Conservation (phyloP, 345 rosid genomes). For the Arabis hirsuta region DNA sequence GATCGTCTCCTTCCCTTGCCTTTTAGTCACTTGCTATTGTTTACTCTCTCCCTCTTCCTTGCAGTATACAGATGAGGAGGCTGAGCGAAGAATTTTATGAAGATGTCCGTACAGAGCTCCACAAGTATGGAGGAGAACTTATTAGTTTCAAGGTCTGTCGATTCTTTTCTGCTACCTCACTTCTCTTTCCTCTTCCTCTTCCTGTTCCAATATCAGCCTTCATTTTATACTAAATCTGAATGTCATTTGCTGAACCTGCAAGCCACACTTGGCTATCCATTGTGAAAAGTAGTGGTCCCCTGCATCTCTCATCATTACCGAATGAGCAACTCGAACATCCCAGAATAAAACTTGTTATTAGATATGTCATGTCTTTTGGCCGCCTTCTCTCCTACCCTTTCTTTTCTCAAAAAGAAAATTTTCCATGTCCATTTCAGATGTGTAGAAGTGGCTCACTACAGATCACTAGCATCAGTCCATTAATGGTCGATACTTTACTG, state of each 20-base stretch:
- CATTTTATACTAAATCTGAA: constrained; percentile 7
- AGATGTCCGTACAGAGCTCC: constrained; percentile 96
- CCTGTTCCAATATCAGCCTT: not conserved
- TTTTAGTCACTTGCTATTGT: constrained; percentile 15
- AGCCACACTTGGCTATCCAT: constrained; percentile 19
- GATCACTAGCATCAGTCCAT: constrained; percentile 75
- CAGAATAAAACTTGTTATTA: constrained; percentile 15
- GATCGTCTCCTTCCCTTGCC: constrained; percentile 14
- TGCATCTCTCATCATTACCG: not conserved
- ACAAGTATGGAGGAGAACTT: constrained; percentile 83
- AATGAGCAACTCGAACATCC: constrained; percentile 15
- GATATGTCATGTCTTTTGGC: constrained; percentile 28
- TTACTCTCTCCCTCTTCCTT: constrained; percentile 35
- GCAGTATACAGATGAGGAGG: constrained; percentile 95
- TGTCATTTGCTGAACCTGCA: constrained; percentile 15
- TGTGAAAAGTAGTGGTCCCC: constrained; percentile 16
- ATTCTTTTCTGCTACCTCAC: constrained; percentile 19
- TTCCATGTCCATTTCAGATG: constrained; percentile 53
- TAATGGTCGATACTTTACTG: constrained; percentile 91
- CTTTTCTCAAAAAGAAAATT: constrained; percentile 26
- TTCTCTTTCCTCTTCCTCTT: not conserved
- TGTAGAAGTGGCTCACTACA: constrained; percentile 87
- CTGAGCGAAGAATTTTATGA: constrained; percentile 95
- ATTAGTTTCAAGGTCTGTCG: constrained; percentile 89
- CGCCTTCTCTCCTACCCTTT: constrained; percentile 6